Conservation (phyloP, 345 rosid species). For the Moringa oleifera region DNA sequence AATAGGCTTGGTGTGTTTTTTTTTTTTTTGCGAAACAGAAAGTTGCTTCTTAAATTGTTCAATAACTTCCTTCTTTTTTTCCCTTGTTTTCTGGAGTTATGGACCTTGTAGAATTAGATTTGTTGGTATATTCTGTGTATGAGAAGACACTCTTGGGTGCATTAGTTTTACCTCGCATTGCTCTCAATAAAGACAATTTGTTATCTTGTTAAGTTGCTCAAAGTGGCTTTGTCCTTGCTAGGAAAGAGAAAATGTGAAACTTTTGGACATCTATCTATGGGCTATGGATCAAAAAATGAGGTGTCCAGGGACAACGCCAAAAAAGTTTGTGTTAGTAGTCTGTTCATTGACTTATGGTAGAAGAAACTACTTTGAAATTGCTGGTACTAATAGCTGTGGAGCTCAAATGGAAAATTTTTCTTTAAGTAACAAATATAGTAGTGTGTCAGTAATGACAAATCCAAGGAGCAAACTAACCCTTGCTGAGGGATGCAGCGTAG, state of each 20-base stretch:
- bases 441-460: not conserved
- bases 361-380: not conserved
- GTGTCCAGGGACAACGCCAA: too few species aligned
- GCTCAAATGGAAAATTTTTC: too few species aligned
- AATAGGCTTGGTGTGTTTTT: slow-evolving; percentile 58
- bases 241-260: too few species aligned
- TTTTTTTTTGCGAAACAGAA: too few species aligned
- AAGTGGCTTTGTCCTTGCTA: not conserved
- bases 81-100: not conserved
- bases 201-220: not conserved
- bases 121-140: not conserved
- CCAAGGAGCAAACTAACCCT: not conserved
- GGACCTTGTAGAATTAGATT: not conserved
- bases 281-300: too few species aligned
- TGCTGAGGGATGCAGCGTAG: not conserved
- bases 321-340: too few species aligned
- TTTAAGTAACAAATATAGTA: too few species aligned
- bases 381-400: not conserved
- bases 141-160: not conserved
- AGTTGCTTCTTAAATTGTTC: too few species aligned
- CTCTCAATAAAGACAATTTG: not conserved
- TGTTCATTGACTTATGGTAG: not conserved
- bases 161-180: not conserved
- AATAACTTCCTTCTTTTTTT: too few species aligned
- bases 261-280: too few species aligned